Conservation (phyloP, 2,329 filamentous ascomycete species). For the Hypoxylon sp. region DNA sequence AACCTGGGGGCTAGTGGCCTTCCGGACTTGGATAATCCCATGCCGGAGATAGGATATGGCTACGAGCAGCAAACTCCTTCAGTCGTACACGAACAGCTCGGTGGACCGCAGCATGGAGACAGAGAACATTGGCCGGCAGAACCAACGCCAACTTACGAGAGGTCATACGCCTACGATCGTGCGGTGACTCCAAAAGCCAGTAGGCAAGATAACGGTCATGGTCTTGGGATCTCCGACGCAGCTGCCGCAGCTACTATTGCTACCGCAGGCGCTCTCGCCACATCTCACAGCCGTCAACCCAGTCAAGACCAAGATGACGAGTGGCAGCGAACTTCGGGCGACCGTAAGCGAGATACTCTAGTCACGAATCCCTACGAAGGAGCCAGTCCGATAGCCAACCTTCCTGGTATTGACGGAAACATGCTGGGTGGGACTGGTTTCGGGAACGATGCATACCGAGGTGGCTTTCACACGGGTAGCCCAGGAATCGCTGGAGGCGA, state of each 20-base stretch:
- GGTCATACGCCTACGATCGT: conserved; percentile 48
- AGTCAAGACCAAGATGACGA: conserved; percentile 73
- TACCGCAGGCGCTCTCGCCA: conserved; percentile 61
- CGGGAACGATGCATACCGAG: conserved; percentile 55
- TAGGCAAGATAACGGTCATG: conserved; percentile 53
- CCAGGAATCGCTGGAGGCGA: conserved; percentile 75
- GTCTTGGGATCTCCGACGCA: conserved; percentile 59
- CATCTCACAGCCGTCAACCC: conserved; percentile 64
- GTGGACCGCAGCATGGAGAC: conserved; percentile 57
- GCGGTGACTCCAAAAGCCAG: conserved; percentile 49
- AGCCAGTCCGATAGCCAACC: conserved; percentile 70
- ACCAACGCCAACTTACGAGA: conserved; percentile 53
- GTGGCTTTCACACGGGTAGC: conserved; percentile 66
- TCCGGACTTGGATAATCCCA: conserved; percentile 75
- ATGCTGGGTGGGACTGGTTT: conserved; percentile 59
- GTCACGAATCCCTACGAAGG: conserved; percentile 77
- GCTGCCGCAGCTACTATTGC: conserved; percentile 67
- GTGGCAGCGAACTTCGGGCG: conserved; percentile 71
- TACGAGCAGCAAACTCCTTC: conserved; percentile 80
- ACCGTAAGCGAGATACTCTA: conserved; percentile 74
- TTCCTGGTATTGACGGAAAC: conserved; percentile 63
- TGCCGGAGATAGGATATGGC: conserved; percentile 81
- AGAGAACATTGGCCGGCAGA: conserved; percentile 51
- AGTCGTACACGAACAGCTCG: conserved; percentile 79
- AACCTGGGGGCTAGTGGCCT: conserved; percentile 77